Conservation (phyloP, 2,329 filamentous ascomycete species). For the Diaporthe velutina region DNA sequence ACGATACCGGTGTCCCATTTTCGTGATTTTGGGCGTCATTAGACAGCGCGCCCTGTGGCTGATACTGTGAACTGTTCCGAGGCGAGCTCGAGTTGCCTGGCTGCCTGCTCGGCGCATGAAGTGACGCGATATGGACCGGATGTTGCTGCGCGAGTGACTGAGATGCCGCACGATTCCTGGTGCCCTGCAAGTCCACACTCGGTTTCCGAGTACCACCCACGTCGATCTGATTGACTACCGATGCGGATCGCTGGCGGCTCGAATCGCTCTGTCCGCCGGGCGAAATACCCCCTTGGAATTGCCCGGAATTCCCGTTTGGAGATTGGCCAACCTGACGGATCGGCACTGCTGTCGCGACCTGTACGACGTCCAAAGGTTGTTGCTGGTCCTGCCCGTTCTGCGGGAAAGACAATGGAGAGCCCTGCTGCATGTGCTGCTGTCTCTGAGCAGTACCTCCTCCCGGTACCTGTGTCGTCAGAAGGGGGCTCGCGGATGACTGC, state of each 20-base stretch:
- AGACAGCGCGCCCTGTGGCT: constrained; percentile 25
- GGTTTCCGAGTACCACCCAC: constrained; percentile 35
- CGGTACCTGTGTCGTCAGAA: constrained; percentile 27
- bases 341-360: constrained; percentile 38
- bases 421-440: constrained; percentile 40
- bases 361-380: constrained; percentile 34
- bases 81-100: constrained; percentile 29
- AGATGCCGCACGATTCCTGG: constrained; percentile 35
- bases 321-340: constrained; percentile 39
- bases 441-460: constrained; percentile 10
- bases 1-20: constrained; percentile 2
- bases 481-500: constrained; percentile 36
- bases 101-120: constrained; percentile 35
- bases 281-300: constrained; percentile 31
- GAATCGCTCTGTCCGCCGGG: constrained; percentile 34
- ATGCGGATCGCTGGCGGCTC: constrained; percentile 27
- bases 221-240: constrained; percentile 40
- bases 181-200: constrained; percentile 31
- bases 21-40: background rate
- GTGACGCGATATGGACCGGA: constrained; percentile 38
- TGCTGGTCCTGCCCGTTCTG: constrained; percentile 23
- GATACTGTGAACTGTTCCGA: constrained; percentile 30
- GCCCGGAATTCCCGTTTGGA: constrained; percentile 29
- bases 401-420: background rate
- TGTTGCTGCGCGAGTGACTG: constrained; percentile 24